Percentiles rank a stretch among this genome's conserved stretches.
These are phyloP conservation scores for Volvox africanus DNA, from an alignment of 139 green algal genomes.

Conservation along the genomic window DNA sequence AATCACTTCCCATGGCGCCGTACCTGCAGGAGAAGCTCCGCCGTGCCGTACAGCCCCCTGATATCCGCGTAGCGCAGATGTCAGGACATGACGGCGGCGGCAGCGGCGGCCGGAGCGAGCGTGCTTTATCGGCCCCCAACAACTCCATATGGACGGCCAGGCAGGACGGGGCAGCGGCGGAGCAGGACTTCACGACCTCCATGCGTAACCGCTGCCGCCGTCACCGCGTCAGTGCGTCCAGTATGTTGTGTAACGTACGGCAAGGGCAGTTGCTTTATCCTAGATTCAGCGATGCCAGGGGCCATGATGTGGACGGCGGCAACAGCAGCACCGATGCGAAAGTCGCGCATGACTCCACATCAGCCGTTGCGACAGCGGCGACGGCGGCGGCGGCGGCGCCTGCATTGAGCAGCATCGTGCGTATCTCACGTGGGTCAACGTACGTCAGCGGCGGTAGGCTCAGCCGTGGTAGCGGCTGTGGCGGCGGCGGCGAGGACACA, in stretches of 20 bases:
- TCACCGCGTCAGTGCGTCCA: not conserved
- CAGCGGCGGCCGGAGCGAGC: not conserved
- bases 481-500: not conserved
- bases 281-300: too few species aligned
- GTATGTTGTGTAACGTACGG: not conserved
- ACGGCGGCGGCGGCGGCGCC: not conserved
- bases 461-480: not conserved
- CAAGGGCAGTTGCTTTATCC: not conserved
- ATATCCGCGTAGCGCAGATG: not conserved
- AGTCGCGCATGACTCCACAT: not conserved
- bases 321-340: not conserved
- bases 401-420: not conserved
- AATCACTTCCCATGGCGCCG: slow-evolving; percentile 8
- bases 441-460: not conserved
- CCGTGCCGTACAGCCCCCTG: not conserved
- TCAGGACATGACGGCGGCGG: not conserved
- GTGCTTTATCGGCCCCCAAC: not conserved
- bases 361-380: not conserved
- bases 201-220: too few species aligned
- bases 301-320: not conserved
- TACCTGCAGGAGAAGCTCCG: slow-evolving; percentile 28
- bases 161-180: too few species aligned
- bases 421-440: not conserved
- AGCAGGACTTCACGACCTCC: not conserved
- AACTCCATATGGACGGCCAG: not conserved